Conservation (phyloP, 257 asterid genomes). For the Parsonsia alboflavescens region DNA sequence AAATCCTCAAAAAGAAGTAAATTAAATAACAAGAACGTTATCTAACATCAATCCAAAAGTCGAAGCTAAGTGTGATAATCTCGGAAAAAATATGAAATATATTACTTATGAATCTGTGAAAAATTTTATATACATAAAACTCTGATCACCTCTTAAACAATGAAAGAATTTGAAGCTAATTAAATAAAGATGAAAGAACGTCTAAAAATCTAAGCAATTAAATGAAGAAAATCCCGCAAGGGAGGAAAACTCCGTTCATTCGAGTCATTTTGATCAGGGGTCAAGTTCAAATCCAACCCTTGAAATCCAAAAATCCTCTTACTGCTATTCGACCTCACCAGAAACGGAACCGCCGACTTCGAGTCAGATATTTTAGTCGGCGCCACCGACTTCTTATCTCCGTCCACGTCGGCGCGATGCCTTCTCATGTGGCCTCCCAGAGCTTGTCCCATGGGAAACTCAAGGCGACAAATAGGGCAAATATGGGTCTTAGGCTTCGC, state of each 20-base stretch:
- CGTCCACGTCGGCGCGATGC: constrained; percentile 19
- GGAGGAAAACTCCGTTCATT: background rate
- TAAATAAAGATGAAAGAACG: background rate
- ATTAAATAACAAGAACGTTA: too few species aligned
- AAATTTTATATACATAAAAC: background rate
- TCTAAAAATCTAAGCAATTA: background rate
- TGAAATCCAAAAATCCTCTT: constrained; percentile 9
- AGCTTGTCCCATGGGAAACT: constrained; percentile 35
- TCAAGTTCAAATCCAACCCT: constrained; percentile 28
- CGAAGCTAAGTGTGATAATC: too few species aligned
- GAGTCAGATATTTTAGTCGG: background rate
- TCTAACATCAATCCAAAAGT: too few species aligned
- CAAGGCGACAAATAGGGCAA: constrained; percentile 32
- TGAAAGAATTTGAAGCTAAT: background rate
- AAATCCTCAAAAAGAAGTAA: too few species aligned
- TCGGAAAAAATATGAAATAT: too few species aligned
- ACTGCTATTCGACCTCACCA: constrained; percentile 14
- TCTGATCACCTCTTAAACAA: background rate
- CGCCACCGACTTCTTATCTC: background rate
- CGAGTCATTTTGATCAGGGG: constrained; percentile 22
- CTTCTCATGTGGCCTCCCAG: constrained; percentile 45
- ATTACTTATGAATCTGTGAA: too few species aligned
- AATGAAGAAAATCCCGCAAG: background rate
- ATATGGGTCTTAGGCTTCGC: constrained; percentile 23
- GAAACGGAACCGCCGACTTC: background rate